phyloP scores from a whole-genome alignment of 2,329 filamentous ascomycete genomes.

The Didymosphaeria variabile region DNA sequence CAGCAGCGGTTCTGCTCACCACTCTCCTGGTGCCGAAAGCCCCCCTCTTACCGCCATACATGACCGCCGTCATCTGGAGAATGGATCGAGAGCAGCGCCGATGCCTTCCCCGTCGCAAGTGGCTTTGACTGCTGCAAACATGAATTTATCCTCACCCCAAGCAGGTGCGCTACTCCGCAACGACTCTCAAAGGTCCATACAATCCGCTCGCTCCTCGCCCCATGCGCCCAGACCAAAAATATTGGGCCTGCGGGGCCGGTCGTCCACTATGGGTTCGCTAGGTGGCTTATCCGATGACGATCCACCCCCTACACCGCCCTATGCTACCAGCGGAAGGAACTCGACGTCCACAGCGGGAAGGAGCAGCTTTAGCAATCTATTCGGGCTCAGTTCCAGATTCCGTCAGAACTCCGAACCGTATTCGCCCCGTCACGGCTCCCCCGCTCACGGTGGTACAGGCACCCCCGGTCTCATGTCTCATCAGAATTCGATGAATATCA shows the following conservation, averaged over 20 bases:
- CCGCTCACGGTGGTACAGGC: slow-evolving; percentile 64
- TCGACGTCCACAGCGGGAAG: slow-evolving; percentile 86
- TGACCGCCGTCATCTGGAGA: slow-evolving; percentile 28
- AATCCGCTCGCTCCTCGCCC: slow-evolving; percentile 68
- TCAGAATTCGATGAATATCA: slow-evolving; percentile 81
- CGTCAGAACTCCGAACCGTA: slow-evolving; percentile 81
- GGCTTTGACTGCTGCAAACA: slow-evolving; percentile 58
- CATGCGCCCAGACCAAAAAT: slow-evolving; percentile 67
- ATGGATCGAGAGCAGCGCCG: slow-evolving; percentile 43
- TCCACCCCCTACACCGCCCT: slow-evolving; percentile 65
- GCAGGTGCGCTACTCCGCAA: slow-evolving; percentile 63
- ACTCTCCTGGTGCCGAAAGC: slow-evolving; percentile 52
- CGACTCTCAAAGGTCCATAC: slow-evolving; percentile 70
- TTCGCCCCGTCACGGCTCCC: slow-evolving; percentile 68
- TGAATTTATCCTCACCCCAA: slow-evolving; percentile 57
- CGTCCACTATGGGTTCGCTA: slow-evolving; percentile 88
- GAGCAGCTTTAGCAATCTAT: slow-evolving; percentile 90
- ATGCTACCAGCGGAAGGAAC: slow-evolving; percentile 64
- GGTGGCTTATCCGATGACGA: slow-evolving; percentile 76
- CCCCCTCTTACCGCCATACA: slow-evolving; percentile 49
- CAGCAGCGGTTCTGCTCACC: slow-evolving; percentile 44
- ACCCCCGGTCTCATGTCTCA: slow-evolving; percentile 80
- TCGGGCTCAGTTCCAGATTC: slow-evolving; percentile 77
- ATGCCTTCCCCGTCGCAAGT: slow-evolving; percentile 63
- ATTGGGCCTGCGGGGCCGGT: slow-evolving; percentile 74